phyloP scores from a whole-genome alignment of 2,329 filamentous ascomycete genomes.

The Epichloe scottii region DNA sequence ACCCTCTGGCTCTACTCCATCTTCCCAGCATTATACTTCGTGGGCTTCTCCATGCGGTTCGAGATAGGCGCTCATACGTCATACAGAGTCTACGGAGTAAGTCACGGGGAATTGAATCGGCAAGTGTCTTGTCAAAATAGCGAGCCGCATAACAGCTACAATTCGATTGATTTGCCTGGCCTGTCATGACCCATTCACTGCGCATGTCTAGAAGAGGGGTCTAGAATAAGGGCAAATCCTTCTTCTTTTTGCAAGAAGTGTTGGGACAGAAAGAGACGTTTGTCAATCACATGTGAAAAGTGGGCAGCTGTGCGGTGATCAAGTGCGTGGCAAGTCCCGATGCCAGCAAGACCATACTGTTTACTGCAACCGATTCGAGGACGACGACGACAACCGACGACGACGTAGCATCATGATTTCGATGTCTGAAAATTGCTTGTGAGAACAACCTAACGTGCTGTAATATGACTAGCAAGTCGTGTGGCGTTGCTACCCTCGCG shows the following conservation, averaged over 20 bases:
- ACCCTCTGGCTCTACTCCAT: too few species aligned
- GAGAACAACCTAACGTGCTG: constrained; percentile 10
- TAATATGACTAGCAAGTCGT: constrained; percentile 16
- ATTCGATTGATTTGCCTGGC: constrained; percentile 1
- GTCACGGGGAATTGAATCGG: not conserved
- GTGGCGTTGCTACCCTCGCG: constrained; percentile 30
- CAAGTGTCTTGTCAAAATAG: not conserved
- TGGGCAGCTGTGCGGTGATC: not conserved
- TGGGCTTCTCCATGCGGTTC: not conserved
- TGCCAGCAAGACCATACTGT: not conserved
- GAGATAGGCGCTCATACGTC: not conserved
- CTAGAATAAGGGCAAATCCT: not conserved
- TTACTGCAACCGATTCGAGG: not conserved
- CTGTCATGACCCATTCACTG: not conserved
- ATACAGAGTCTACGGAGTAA: not conserved
- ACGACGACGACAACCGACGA: not conserved
- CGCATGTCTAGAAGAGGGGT: not conserved
- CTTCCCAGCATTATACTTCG: too few species aligned
- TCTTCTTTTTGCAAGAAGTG: not conserved
- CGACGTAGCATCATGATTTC: not conserved
- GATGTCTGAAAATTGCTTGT: not conserved
- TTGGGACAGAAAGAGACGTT: not conserved
- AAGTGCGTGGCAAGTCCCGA: not conserved
- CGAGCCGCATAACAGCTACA: not conserved
- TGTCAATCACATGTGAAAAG: not conserved